Evolutionary conservation across 1,139 yeast species (phyloP), one percentile per base, ranked within the genome.

Genomic region (Ogataea hybrid): DNA sequence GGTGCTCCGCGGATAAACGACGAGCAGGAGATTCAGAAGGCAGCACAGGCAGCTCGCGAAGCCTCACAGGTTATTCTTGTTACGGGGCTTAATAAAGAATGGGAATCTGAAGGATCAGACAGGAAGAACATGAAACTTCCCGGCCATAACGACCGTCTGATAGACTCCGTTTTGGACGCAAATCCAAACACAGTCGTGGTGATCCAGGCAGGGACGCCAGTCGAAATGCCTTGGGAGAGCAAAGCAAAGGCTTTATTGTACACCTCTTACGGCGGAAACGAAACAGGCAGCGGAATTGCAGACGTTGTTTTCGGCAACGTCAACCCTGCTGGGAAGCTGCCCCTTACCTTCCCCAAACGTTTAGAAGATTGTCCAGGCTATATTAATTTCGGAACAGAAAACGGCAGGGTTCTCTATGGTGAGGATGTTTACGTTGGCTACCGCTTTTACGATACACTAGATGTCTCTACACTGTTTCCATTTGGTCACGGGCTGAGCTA

Each of bases 401-500:
- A 71, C 53, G 83, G 84, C 18, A 63, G 75, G 44, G 79, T 75
- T 17, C 57, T 75, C 39, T 79, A 79, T 49, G 78, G 80, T 18
- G 72, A 68, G 48, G 81, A 77, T 41, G 73, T 79, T 28, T 79
- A 69, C 57, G 72, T 78, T 42, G 85, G 84, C 25, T 78, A 79
- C 63, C 68, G 78, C 52, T 77, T 63, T 62, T 79, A 77, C 54
- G 84, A 79, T 53, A 73, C 70, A 55, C 48, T 67, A 28, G 68
- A 69, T 44, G 65, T 58, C 41, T 60, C 65, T 20, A 77, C 73
- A 15, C 67, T 73, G 35, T 78, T 73, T 65, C 79, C 84, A 38
- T 79, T 79, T 58, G 85, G 85, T 12, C 67, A 61, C 52, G 85
- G 85, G n/a, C 66, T 79, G 43, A 75, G 82, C 3, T 79, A 79